Base-by-base conservation (phyloP, 1,284 basidiomycete species). In the Ceratobasidium theobromae region DNA sequence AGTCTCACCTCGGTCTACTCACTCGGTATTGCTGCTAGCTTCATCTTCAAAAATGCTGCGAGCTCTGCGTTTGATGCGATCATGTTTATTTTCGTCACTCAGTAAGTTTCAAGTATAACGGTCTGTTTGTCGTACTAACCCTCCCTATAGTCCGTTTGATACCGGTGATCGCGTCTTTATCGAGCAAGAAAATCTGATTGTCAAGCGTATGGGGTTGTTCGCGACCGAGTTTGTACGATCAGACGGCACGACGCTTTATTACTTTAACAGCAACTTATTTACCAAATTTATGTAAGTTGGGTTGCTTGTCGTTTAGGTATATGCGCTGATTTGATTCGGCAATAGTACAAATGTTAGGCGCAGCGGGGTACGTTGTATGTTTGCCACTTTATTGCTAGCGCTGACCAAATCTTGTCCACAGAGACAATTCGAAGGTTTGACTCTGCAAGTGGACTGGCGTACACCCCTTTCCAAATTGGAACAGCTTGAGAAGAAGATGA, bases 21-120 rank as follows among this genome's bases (percentile, higher is more conserved):
- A 35, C 72, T 89, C 69, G 83, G 79, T 21, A 82, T 90, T 67
- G 88, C 85, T 2, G 83, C 82, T 16, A 88, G 86, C 71, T 91
- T 91, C 71, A 81, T 91, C 68, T 91, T 91, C 80, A 89, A 87
- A 77, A 83, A 80, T 70, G 76, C 88, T 8, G 86, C 87, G 21
- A 84, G 83, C 67, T 82, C 78, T 66, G 85, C 85, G 41, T 91
- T 91, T 71, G 88, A 90, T 75, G 81, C 88, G 45, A 85, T 90
- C 72, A 87, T 89, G 81, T 88, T 90, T 73, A 74, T 90, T 70
- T 91, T 90, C 74, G 87, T 90, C 45, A 86, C 87, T 4, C 89
- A 91, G 86, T 88, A 70, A 67, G 84, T 78, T 21, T 33, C 58
- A 40, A 58, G 38, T 41, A 27, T 23, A 30, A n/a, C 38, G n/a